phyloP scores from a whole-genome alignment of 441 rosid species.

The Erodium chrysanthum region DNA sequence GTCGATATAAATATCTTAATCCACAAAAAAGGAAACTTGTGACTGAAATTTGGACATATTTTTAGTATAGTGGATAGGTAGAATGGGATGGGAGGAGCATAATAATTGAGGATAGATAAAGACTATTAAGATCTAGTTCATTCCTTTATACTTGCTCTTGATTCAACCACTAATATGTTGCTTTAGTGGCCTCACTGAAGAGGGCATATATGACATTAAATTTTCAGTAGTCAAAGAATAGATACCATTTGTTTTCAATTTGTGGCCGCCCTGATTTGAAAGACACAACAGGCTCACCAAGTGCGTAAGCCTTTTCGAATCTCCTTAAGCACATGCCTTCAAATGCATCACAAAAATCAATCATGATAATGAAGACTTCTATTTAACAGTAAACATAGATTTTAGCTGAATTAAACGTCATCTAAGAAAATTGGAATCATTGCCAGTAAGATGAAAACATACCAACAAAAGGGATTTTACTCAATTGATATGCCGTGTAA shows the following conservation, averaged over 20 bases:
- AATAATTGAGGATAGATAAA: not conserved
- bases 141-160: not conserved
- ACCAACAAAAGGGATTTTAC: not conserved
- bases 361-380: not conserved
- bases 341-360: slow-evolving; percentile 17
- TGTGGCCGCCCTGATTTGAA: slow-evolving; percentile 51
- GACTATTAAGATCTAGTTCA: not conserved
- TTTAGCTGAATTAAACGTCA: too few relatives aligned
- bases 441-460: not conserved
- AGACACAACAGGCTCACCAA: slow-evolving; percentile 59
- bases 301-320: slow-evolving; percentile 45
- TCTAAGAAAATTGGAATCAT: too few relatives aligned
- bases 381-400: too few relatives aligned
- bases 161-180: not conserved
- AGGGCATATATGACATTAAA: slow-evolving; percentile 10
- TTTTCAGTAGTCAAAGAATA: slow-evolving; percentile 10
- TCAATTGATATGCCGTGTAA: not conserved
- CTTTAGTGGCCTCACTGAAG: not conserved
- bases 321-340: slow-evolving; percentile 72
- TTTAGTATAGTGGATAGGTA: too few relatives aligned
- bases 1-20: too few relatives aligned
- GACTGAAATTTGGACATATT: too few relatives aligned
- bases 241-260: slow-evolving; percentile 68
- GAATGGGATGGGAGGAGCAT: too few relatives aligned
- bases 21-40: too few relatives aligned